Evolutionary conservation across 192 early-diverging fungal species (phyloP).

Genomic region (Lunasporangiospora selenospora): DNA sequence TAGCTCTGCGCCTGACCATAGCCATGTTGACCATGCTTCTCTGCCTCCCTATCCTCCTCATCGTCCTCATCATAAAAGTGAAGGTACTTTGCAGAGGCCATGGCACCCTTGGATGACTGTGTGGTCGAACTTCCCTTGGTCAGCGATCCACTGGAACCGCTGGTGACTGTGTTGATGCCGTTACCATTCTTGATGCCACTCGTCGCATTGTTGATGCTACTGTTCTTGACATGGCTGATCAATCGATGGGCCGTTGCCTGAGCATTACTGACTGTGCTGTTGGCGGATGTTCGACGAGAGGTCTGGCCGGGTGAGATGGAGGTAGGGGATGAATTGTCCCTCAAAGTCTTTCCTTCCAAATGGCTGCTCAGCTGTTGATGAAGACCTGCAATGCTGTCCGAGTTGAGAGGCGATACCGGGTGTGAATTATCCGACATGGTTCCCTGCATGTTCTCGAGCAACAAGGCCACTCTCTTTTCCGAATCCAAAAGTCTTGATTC

Average conservation of each 20-base stretch:
- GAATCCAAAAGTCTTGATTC: conserved; percentile 23
- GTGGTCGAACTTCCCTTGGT: too few species aligned
- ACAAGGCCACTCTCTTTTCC: conserved; percentile 35
- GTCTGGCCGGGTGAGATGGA: neutral
- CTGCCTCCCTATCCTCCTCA: too few species aligned
- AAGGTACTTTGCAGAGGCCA: too few species aligned
- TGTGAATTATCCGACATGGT: conserved; percentile 24
- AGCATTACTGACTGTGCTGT: neutral
- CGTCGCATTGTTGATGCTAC: too few species aligned
- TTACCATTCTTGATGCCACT: neutral
- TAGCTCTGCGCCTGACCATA: too few species aligned
- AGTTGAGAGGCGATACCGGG: conserved; percentile 33
- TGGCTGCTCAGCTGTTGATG: conserved; percentile 29
- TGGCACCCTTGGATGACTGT: too few species aligned
- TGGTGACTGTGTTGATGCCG: neutral
- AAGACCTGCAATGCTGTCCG: conserved; percentile 19
- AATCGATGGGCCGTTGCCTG: neutral
- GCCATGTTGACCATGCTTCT: too few species aligned
- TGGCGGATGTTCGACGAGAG: too few species aligned
- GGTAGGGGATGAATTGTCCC: too few species aligned
- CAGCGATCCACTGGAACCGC: too few species aligned
- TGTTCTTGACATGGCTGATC: conserved; percentile 8
- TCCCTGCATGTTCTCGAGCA: conserved; percentile 38
- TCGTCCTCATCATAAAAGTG: too few species aligned
- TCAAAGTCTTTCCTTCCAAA: neutral